Evolutionary conservation across 495 filamentous ascomycete species (phyloP).

Genomic region (Aspergillus cavernicola): DNA sequence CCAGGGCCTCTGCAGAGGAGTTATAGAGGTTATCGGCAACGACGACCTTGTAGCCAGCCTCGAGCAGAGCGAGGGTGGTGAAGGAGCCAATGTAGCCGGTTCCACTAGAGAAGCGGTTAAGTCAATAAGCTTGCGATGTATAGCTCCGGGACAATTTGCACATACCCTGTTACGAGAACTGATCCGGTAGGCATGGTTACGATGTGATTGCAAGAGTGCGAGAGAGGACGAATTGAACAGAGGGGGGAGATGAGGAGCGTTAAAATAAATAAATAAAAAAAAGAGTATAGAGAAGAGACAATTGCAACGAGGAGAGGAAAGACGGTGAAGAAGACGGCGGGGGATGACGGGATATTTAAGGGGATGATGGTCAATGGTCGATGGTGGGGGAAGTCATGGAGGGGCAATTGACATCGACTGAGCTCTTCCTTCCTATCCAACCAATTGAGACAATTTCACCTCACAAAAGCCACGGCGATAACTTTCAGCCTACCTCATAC

Average conservation of each 20-base stretch:
- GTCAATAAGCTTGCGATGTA: neutral
- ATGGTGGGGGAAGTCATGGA: slow-evolving; percentile 6
- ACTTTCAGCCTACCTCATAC: no score
- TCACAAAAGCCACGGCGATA: no score
- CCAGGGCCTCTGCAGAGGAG: slow-evolving; percentile 80
- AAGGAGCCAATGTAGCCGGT: slow-evolving; percentile 99
- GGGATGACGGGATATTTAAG: slow-evolving; percentile 19
- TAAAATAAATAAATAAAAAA: no score
- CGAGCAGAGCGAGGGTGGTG: slow-evolving; percentile 84
- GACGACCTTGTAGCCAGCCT: slow-evolving; percentile 93
- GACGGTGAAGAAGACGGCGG: slow-evolving; percentile 1
- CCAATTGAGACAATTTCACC: neutral
- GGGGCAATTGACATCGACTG: neutral
- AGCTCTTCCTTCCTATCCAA: neutral
- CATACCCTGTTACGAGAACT: slow-evolving; percentile 88
- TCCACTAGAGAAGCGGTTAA: slow-evolving; percentile 55
- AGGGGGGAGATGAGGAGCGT: neutral
- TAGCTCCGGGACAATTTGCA: slow-evolving; percentile 3
- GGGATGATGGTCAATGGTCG: neutral
- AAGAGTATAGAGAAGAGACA: slow-evolving; percentile 4
- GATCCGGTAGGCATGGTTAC: slow-evolving; percentile 74
- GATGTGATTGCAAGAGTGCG: neutral
- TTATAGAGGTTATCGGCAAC: slow-evolving; percentile 96
- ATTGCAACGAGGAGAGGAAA: slow-evolving; percentile 4
- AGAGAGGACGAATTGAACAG: slow-evolving; percentile 4